phyloP scores from a whole-genome alignment of 2,329 filamentous ascomycete species.

The Botrytis fragariae region DNA sequence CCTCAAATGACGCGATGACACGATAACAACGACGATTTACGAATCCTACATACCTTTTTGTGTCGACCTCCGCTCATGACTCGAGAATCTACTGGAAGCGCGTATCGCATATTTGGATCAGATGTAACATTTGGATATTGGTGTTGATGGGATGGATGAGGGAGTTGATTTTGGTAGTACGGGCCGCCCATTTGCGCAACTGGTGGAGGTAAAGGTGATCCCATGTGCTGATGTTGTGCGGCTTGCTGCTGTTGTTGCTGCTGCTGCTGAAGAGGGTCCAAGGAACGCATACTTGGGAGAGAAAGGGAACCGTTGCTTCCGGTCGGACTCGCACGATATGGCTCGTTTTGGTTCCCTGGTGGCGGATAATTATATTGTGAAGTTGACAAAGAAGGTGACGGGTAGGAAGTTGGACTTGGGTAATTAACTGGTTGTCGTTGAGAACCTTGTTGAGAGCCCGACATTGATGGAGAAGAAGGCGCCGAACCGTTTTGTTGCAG shows the following conservation, averaged over 20 bases:
- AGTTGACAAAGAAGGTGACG: constrained; percentile 46
- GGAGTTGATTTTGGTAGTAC: constrained; percentile 46
- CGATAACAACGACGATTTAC: constrained; percentile 9
- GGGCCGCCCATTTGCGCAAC: constrained; percentile 48
- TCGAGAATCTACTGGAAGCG: constrained; percentile 52
- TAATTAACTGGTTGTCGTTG: constrained; percentile 39
- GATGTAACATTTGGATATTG: constrained; percentile 48
- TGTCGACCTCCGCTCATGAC: constrained; percentile 62
- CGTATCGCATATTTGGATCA: constrained; percentile 52
- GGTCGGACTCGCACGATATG: constrained; percentile 46
- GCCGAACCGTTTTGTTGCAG: constrained; percentile 36
- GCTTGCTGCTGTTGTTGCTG: constrained; percentile 27
- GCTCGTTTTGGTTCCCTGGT: constrained; percentile 40
- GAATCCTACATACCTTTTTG: constrained; percentile 43
- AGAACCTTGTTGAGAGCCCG: constrained; percentile 31
- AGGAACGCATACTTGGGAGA: constrained; percentile 50
- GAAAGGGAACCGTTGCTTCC: constrained; percentile 46
- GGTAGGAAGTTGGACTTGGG: constrained; percentile 49
- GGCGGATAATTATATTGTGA: constrained; percentile 49
- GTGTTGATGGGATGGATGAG: constrained; percentile 48
- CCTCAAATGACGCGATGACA: constrained; percentile 15
- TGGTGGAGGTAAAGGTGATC: constrained; percentile 52
- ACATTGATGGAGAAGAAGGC: constrained; percentile 38
- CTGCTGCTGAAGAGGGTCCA: constrained; percentile 42
- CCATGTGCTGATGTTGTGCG: constrained; percentile 43